Base-by-base conservation (phyloP, 805 yeast genomes). In the Barnettozyma californica region DNA sequence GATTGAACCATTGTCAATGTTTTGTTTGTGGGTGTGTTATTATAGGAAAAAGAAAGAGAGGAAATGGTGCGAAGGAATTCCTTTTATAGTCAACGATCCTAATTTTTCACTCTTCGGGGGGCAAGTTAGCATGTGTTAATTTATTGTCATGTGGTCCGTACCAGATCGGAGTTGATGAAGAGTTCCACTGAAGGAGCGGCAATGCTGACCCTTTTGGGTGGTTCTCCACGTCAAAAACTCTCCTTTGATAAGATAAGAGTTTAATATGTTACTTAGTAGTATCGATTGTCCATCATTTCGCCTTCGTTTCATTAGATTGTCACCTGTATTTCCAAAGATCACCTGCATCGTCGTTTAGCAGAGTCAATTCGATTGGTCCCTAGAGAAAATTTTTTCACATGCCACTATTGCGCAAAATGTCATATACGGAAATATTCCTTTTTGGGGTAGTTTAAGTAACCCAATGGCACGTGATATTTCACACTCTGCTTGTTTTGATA, bases 1-100 rank as follows among this genome's bases (percentile, higher is more conserved):
- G 98, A 92, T 75, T 84, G 84, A 75, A 92, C 98, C 98, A 92
- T 92, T 25, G 34, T 40, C 33, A 40, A 40, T 26, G 18, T 11
- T 66, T 49, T 57, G 45, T 25, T 35, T 18, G 42, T 45, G 35
- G 23, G 34, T 46, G 36, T 44, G 16, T 29, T 16, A 34, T 39
- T n/a, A 13, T 34, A 9, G 36, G 37, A 46, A 26, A 25, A 31
- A 37, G 33, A 36, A 21, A 45, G 14, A 44, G 29, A 34, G 21
- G 42, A 23, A 38, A 38, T 25, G 20, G 41, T 41, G 27, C 18
- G 27, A 20, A n/a, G 10, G 10, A 14, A 21, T 20, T 23, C 26
- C 16, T 21, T 21, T 38, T 38, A 35, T 35, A 35, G 13, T 35
- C 38, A 19, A 18, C 38, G 14, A 18, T 9, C 11, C 14, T 18